These are phyloP conservation scores for Phlyctochytrium planicorne DNA, from an alignment of 192 early-diverging fungal genomes.

Conservation along the genomic window DNA sequence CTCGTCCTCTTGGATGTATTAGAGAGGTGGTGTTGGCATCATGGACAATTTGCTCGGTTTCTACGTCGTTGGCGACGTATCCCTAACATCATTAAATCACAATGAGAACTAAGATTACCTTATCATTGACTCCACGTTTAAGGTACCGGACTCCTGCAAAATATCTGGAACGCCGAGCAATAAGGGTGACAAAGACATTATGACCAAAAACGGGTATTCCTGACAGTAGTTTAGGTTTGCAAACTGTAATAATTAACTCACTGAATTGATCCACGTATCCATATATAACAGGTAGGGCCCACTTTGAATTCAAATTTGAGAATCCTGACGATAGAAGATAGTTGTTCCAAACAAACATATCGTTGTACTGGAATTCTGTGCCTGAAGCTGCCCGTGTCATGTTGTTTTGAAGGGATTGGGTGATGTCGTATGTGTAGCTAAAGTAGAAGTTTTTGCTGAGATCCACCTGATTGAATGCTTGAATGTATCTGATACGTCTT, in stretches of 20 bases:
- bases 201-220: slow-evolving; percentile 89
- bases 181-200: slow-evolving; percentile 87
- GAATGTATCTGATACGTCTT: background rate
- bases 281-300: slow-evolving; percentile 83
- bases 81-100: slow-evolving; percentile 57
- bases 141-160: slow-evolving; percentile 97
- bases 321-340: slow-evolving; percentile 69
- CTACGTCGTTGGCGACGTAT: slow-evolving; percentile 98
- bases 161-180: slow-evolving; percentile 89
- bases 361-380: slow-evolving; percentile 51
- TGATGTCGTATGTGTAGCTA: slow-evolving; percentile 95
- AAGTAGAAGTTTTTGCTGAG: slow-evolving; percentile 97
- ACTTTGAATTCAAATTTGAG: slow-evolving; percentile 61
- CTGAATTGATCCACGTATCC: slow-evolving; percentile 98
- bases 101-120: slow-evolving; percentile 39
- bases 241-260: slow-evolving; percentile 33
- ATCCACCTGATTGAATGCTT: slow-evolving; percentile 66
- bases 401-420: slow-evolving; percentile 85
- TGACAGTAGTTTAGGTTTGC: slow-evolving; percentile 19
- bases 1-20: slow-evolving; percentile 50
- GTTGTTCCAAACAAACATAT: slow-evolving; percentile 98
- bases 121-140: slow-evolving; percentile 91
- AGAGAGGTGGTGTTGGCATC: slow-evolving; percentile 91
- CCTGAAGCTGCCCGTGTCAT: slow-evolving; percentile 56
- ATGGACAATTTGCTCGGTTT: slow-evolving; percentile 96